A percentile compares a stretch with the other conserved stretches of the same genome.
phyloP scores from a whole-genome alignment of 768 basidiomycete genomes.

The Tricholoma furcatifolium region DNA sequence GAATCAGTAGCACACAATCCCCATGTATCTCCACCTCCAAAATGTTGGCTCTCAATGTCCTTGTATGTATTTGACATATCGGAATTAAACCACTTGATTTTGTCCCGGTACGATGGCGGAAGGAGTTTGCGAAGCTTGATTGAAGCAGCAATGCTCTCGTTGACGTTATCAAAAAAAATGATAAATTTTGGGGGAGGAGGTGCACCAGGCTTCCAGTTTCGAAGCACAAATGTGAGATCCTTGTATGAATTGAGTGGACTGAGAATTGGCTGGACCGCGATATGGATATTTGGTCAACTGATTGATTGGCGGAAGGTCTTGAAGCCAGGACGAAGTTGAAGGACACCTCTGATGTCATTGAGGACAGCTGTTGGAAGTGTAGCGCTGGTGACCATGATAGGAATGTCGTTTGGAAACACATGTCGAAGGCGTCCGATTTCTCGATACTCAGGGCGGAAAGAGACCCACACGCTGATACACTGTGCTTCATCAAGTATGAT shows the following conservation, averaged over 20 bases:
- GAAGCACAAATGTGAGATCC: constrained; percentile 10
- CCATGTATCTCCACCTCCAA: constrained; percentile 8
- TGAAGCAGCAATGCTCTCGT: constrained; percentile 1
- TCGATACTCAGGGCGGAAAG: too few species aligned
- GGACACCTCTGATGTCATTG: too few species aligned
- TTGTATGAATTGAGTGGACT: constrained; percentile 9
- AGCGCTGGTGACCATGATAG: too few species aligned
- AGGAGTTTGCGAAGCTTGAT: background rate
- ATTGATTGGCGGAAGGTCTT: too few species aligned
- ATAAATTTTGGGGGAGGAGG: constrained; percentile 4
- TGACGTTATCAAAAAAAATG: constrained; percentile 8
- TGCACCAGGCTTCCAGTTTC: constrained; percentile 2
- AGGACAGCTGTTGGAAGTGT: too few species aligned
- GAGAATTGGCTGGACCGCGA: constrained; percentile 3
- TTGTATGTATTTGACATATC: constrained; percentile 8
- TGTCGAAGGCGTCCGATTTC: too few species aligned
- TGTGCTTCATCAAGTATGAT: too few species aligned
- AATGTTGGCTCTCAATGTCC: background rate
- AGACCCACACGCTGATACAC: too few species aligned
- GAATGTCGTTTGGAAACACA: too few species aligned
- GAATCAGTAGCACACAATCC: constrained; percentile 13
- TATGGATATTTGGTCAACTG: constrained; percentile 10
- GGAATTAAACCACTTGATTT: background rate
- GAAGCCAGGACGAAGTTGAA: too few species aligned
- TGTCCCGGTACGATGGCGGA: background rate